A percentile compares a stretch with the other conserved stretches of the same genome.
phyloP scores from a whole-genome alignment of 2,329 filamentous ascomycete species.

The Pseudofabraea citricarpa region DNA sequence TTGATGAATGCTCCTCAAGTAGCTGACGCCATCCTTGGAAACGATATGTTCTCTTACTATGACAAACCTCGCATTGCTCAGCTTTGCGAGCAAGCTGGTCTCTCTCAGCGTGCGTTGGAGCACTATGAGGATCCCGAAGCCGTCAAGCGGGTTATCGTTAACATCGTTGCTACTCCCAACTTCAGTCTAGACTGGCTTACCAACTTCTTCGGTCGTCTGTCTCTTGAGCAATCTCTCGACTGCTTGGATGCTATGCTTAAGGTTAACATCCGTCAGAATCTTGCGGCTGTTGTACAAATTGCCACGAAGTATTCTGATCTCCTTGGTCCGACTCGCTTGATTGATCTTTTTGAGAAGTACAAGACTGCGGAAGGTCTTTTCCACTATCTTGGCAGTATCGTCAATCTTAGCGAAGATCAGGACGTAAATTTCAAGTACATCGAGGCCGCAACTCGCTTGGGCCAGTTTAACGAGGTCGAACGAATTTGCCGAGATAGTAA shows the following conservation, averaged over 20 bases:
- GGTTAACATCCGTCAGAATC: conserved; percentile 92
- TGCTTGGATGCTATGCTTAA: conserved; percentile 96
- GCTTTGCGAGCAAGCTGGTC: conserved; percentile 88
- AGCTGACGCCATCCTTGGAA: conserved; percentile 93
- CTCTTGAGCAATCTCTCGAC: conserved; percentile 90
- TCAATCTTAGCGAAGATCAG: conserved; percentile 91
- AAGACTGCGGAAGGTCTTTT: conserved; percentile 95
- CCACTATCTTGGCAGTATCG: conserved; percentile 96
- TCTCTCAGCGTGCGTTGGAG: conserved; percentile 83
- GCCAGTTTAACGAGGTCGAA: conserved; percentile 92
- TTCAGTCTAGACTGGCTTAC: conserved; percentile 89
- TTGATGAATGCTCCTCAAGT: conserved; percentile 94
- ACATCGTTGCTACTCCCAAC: conserved; percentile 76
- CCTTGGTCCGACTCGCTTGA: conserved; percentile 78
- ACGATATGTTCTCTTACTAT: conserved; percentile 98
- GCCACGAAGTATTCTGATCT: conserved; percentile 98
- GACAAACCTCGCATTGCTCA: conserved; percentile 85
- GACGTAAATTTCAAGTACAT: conserved; percentile 99
- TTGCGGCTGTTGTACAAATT: conserved; percentile 90
- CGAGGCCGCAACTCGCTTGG: conserved; percentile 90
- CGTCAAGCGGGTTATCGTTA: conserved; percentile 85
- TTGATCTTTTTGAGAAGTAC: conserved; percentile 95
- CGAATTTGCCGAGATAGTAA: conserved; percentile 87
- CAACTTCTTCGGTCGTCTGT: conserved; percentile 88
- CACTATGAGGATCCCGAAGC: conserved; percentile 87